Percentiles rank a stretch among this genome's conserved stretches.
phyloP scores from a whole-genome alignment of 2,329 filamentous ascomycete genomes.

The Penicillium rolfsii region DNA sequence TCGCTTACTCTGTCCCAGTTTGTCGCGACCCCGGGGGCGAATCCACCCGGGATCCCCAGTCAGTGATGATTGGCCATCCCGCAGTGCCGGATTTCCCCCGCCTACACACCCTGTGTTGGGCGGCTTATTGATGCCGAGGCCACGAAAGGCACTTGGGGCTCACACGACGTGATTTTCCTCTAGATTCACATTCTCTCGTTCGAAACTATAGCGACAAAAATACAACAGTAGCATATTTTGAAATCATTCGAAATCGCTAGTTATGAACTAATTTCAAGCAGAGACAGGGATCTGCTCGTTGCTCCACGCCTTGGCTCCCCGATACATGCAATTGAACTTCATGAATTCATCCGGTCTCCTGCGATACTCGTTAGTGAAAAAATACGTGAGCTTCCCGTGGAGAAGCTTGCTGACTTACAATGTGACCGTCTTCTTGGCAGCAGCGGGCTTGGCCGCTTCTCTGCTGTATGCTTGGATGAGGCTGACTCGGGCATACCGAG shows the following conservation, averaged over 20 bases:
- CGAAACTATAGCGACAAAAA: neutral
- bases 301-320: conserved; percentile 17
- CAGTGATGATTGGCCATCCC: neutral
- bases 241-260: neutral
- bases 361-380: neutral
- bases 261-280: neutral
- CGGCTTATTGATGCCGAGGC: neutral
- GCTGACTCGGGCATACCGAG: conserved; percentile 17
- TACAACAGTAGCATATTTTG: neutral
- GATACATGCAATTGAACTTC: conserved; percentile 24
- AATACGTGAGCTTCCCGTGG: neutral
- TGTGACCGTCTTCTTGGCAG: conserved; percentile 14
- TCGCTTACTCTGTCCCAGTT: neutral
- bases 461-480: conserved; percentile 22
- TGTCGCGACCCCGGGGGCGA: neutral
- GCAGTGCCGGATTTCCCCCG: neutral
- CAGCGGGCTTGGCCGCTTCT: conserved; percentile 20
- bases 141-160: neutral
- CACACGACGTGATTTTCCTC: neutral
- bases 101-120: neutral
- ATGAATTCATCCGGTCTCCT: conserved; percentile 24
- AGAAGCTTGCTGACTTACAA: conserved; percentile 11
- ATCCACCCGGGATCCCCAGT: too few relatives aligned
- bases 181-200: neutral
- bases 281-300: conserved; percentile 4